phyloP scores from a whole-genome alignment of 129 eudicot genomes.

The Smallanthus sonchifolius region DNA sequence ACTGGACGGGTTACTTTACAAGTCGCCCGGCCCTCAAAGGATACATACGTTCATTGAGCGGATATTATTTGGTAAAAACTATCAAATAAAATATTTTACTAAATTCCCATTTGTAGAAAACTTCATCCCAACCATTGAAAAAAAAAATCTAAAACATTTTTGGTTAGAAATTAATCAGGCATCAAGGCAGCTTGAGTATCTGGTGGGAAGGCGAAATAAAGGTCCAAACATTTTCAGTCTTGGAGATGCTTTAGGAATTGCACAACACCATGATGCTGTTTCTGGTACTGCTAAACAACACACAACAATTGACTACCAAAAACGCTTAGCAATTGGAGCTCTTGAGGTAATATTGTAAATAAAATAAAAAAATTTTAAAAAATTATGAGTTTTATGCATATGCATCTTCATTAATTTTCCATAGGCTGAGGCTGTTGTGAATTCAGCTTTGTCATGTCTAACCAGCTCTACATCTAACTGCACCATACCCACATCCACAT shows the following conservation, averaged over 20 bases:
- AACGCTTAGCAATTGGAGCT: constrained; percentile 88
- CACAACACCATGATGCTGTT: constrained; percentile 93
- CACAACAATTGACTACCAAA: constrained; percentile 79
- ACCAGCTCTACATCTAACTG: constrained; percentile 39
- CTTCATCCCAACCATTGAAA: too few species aligned
- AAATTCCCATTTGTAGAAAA: not conserved
- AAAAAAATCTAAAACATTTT: not conserved
- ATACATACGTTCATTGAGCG: constrained; percentile 72
- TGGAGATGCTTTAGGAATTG: constrained; percentile 90
- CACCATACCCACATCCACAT: constrained; percentile 20
- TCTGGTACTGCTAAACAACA: constrained; percentile 90
- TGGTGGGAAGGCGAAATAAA: constrained; percentile 48
- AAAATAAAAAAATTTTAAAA: too few species aligned
- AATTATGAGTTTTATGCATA: not conserved
- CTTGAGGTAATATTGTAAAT: constrained; percentile 44
- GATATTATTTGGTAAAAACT: constrained; percentile 66
- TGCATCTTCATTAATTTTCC: constrained; percentile 1
- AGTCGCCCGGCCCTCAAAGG: constrained; percentile 84
- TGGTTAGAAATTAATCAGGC: constrained; percentile 39
- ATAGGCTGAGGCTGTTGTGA: constrained; percentile 67
- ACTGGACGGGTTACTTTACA: constrained; percentile 82
- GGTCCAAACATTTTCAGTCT: constrained; percentile 53
- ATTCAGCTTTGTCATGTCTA: constrained; percentile 66
- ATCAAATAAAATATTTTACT: not conserved
- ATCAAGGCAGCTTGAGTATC: constrained; percentile 85